A percentile compares a stretch with the other conserved stretches of the same genome.
Evolutionary conservation across 2,329 filamentous ascomycete genomes (phyloP).

Genomic region (Penicillium sp.): DNA sequence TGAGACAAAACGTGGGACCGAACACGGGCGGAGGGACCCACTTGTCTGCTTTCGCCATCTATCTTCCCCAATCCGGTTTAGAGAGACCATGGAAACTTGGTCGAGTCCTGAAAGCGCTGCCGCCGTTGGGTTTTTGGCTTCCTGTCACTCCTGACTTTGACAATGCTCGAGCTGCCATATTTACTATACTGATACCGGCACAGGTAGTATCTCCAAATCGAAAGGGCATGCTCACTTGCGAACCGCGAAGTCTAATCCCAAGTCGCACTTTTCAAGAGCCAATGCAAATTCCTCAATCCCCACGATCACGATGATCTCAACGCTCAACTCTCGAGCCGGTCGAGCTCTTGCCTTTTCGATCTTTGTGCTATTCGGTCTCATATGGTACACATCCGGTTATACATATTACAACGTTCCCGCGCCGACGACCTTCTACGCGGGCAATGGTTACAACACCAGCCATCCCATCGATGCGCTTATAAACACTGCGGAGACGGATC

Average conservation of each 20-base stretch:
- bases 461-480: conserved; percentile 25
- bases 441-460: neutral
- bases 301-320: neutral
- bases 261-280: neutral
- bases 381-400: neutral
- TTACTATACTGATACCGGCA: neutral
- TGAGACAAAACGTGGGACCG: neutral
- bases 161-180: neutral
- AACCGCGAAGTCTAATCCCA: neutral
- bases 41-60: neutral
- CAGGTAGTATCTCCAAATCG: neutral
- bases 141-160: neutral
- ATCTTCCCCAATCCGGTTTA: neutral
- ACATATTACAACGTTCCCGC: neutral
- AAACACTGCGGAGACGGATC: conserved; percentile 15
- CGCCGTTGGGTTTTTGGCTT: neutral
- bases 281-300: neutral
- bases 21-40: neutral
- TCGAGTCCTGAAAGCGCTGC: neutral
- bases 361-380: neutral
- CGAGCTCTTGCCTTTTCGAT: neutral
- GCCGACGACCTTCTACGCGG: neutral
- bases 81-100: neutral
- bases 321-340: conserved; percentile 4
- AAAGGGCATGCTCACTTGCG: neutral